These are phyloP conservation scores for Zygosaccharomyces gambellarensis DNA, from an alignment of 805 yeast species.

Conservation along the genomic window DNA sequence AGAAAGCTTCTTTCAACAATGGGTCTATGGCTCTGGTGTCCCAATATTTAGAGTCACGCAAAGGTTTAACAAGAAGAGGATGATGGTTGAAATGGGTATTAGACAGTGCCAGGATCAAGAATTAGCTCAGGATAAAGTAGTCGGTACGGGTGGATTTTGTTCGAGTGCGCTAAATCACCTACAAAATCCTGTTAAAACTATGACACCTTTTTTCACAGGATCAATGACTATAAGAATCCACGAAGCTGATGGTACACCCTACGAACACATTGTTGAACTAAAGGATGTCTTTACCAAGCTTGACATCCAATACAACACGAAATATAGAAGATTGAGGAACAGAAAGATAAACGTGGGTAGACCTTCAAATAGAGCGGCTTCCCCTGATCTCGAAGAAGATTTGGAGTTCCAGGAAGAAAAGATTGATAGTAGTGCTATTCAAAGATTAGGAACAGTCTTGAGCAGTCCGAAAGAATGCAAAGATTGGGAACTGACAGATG, in stretches of 20 bases:
- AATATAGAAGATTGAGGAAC: slow-evolving; percentile 76
- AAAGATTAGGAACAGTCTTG: slow-evolving; percentile 67
- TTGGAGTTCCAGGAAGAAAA: slow-evolving; percentile 26
- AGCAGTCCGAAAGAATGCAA: slow-evolving; percentile 53
- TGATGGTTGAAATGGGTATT: slow-evolving; percentile 91
- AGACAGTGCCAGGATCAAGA: slow-evolving; percentile 80
- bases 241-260: slow-evolving; percentile 98
- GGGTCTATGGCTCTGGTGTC: slow-evolving; percentile 87
- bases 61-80: slow-evolving; percentile 86
- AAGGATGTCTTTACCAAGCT: slow-evolving; percentile 80
- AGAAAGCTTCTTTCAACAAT: slow-evolving; percentile 81
- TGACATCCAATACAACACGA: slow-evolving; percentile 93
- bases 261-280: slow-evolving; percentile 91
- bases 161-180: slow-evolving; percentile 27
- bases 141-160: slow-evolving; percentile 28
- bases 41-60: slow-evolving; percentile 89
- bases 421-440: slow-evolving; percentile 28
- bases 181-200: slow-evolving; percentile 18
- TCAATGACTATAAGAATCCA: slow-evolving; percentile 96
- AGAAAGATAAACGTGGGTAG: slow-evolving; percentile 39
- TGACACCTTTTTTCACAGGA: slow-evolving; percentile 60
- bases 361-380: slow-evolving; percentile 38
- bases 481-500: slow-evolving; percentile 71
- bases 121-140: slow-evolving; percentile 30
- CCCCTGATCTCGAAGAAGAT: slow-evolving; percentile 18